A percentile compares a stretch with the other conserved stretches of the same genome.
These are phyloP conservation scores for Emergomyces pasteurianus DNA, from an alignment of 2,329 filamentous ascomycete genomes.

Conservation along the genomic window DNA sequence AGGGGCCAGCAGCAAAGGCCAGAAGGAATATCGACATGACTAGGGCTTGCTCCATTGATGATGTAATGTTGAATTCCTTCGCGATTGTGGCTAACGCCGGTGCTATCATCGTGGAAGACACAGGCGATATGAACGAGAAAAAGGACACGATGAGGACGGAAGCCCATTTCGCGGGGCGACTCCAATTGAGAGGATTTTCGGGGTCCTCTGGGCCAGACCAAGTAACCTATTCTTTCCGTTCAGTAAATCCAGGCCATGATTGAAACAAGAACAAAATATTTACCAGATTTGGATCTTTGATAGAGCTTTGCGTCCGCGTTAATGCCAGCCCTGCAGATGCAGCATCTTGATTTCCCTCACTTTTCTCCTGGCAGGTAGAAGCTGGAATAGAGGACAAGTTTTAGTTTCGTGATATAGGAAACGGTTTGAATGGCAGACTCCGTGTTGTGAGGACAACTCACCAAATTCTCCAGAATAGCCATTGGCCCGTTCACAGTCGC, in stretches of 20 bases:
- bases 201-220: slow-evolving; percentile 44
- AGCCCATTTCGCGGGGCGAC: slow-evolving; percentile 44
- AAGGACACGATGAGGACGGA: slow-evolving; percentile 43
- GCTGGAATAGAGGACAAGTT: neutral
- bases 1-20: slow-evolving; percentile 42
- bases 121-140: slow-evolving; percentile 52
- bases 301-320: neutral
- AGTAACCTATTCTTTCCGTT: slow-evolving; percentile 19
- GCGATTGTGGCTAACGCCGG: slow-evolving; percentile 42
- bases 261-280: neutral
- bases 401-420: neutral
- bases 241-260: neutral
- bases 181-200: slow-evolving; percentile 43
- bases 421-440: neutral
- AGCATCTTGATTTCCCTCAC: neutral
- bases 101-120: slow-evolving; percentile 50
- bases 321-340: neutral
- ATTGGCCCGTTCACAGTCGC: neutral
- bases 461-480: neutral
- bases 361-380: neutral
- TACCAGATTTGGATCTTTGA: slow-evolving; percentile 5
- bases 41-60: slow-evolving; percentile 34
- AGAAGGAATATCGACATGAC: slow-evolving; percentile 46
- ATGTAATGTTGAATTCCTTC: slow-evolving; percentile 42
- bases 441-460: neutral